A percentile compares a stretch with the other conserved stretches of the same genome.
Conservation (phyloP, 371 early-diverging fungal genomes). For the Circinella umbellata region DNA sequence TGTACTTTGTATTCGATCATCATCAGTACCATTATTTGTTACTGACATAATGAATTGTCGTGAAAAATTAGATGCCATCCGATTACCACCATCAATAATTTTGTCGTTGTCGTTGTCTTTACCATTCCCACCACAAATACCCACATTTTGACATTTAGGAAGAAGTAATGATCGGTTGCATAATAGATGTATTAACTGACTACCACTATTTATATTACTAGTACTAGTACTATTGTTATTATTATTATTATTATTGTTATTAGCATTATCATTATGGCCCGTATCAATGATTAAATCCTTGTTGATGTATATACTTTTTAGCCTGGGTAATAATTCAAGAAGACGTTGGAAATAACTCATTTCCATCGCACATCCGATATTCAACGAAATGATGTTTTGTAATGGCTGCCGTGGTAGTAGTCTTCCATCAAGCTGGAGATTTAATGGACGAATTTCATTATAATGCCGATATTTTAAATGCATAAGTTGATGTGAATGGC, state of each 20-base stretch:
- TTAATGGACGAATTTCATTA: neutral
- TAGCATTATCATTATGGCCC: too few relatives aligned
- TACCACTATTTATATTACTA: too few relatives aligned
- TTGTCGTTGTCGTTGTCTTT: neutral
- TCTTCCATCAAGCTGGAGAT: neutral
- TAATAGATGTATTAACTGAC: neutral
- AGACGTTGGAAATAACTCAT: neutral
- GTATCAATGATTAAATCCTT: neutral
- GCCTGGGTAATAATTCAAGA: neutral
- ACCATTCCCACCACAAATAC: neutral
- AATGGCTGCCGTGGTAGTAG: neutral
- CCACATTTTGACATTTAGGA: neutral
- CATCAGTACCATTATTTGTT: too few relatives aligned
- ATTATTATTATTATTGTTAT: too few relatives aligned
- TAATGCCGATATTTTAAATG: neutral
- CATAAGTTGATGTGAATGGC: neutral
- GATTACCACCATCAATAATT: neutral
- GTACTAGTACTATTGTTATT: too few relatives aligned
- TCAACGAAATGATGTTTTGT: neutral
- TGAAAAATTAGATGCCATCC: too few relatives aligned
- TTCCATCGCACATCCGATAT: neutral
- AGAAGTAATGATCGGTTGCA: neutral
- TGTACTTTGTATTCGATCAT: too few relatives aligned
- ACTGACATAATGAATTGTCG: too few relatives aligned
- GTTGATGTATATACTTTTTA: neutral